These are phyloP conservation scores for Conidiobolus coronatus DNA, from an alignment of 371 early-diverging fungal species.

Conservation along the genomic window DNA sequence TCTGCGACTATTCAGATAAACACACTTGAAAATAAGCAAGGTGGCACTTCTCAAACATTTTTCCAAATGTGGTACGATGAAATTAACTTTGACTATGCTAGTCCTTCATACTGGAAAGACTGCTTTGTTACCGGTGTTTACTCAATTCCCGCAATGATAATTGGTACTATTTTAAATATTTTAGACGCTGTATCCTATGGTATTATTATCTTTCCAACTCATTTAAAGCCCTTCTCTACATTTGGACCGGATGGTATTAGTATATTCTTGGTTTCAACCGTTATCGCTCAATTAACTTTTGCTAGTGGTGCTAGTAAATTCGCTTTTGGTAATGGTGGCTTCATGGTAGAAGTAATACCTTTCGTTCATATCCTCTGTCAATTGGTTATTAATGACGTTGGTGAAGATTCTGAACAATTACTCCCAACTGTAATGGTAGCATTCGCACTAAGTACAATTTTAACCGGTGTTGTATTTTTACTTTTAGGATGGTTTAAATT, in stretches of 20 bases:
- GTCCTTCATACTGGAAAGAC: not conserved
- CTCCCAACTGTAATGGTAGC: conserved; percentile 77
- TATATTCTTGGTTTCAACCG: conserved; percentile 57
- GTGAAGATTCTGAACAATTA: conserved; percentile 25
- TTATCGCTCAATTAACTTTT: conserved; percentile 63
- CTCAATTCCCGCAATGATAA: conserved; percentile 68
- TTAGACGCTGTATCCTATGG: conserved; percentile 82
- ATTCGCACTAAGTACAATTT: conserved; percentile 54
- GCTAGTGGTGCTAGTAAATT: conserved; percentile 68
- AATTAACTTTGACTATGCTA: too few relatives aligned
- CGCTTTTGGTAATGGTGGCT: conserved; percentile 77
- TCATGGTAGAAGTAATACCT: conserved; percentile 89
- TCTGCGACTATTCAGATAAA: too few relatives aligned
- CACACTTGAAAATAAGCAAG: too few relatives aligned
- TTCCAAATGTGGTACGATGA: too few relatives aligned
- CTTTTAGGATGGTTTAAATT: conserved; percentile 63
- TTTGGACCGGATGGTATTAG: conserved; percentile 81
- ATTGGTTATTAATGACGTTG: conserved; percentile 34
- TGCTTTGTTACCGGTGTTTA: not conserved
- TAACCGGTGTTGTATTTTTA: conserved; percentile 75
- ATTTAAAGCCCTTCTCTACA: conserved; percentile 40
- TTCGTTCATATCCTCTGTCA: conserved; percentile 47
- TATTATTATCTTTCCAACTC: conserved; percentile 76
- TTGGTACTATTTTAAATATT: conserved; percentile 72
- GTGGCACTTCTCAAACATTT: too few relatives aligned